Percentiles rank a stretch among this genome's conserved stretches.
These are phyloP conservation scores for Xanthoconium separans DNA, from an alignment of 1,284 basidiomycete species.

Conservation along the genomic window DNA sequence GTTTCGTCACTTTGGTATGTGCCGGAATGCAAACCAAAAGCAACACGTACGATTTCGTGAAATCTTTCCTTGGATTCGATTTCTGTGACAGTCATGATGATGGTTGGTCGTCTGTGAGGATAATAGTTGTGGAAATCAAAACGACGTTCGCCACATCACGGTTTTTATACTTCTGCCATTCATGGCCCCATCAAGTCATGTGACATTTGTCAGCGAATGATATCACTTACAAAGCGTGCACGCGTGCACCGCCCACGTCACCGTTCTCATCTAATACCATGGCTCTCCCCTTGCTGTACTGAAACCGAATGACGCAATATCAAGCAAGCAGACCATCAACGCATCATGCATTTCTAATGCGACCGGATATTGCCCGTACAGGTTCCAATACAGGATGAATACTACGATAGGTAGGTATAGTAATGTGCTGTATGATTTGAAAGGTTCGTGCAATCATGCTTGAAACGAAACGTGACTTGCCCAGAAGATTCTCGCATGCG, in stretches of 20 bases:
- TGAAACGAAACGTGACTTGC: neutral
- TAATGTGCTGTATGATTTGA: neutral
- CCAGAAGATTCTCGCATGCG: neutral
- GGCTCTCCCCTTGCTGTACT: neutral
- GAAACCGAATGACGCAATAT: neutral
- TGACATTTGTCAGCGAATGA: neutral
- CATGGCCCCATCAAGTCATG: neutral
- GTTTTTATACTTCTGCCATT: too few relatives aligned
- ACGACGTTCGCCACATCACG: too few relatives aligned
- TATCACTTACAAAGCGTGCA: neutral
- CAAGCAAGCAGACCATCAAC: neutral
- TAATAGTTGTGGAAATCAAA: neutral
- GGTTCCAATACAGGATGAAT: neutral
- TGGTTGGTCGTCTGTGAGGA: neutral
- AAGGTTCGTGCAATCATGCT: neutral
- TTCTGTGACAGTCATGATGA: constrained; percentile 7
- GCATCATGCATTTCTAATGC: neutral
- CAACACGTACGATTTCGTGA: constrained; percentile 11
- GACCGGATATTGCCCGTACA: neutral
- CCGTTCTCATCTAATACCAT: neutral
- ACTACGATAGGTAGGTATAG: neutral
- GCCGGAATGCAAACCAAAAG: neutral
- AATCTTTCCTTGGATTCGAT: constrained; percentile 13
- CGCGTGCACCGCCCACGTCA: too few relatives aligned
- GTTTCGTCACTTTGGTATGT: neutral